Evolutionary conservation across 208 protist genomes (phyloP).

Genomic region (Leptomonas seymouri): DNA sequence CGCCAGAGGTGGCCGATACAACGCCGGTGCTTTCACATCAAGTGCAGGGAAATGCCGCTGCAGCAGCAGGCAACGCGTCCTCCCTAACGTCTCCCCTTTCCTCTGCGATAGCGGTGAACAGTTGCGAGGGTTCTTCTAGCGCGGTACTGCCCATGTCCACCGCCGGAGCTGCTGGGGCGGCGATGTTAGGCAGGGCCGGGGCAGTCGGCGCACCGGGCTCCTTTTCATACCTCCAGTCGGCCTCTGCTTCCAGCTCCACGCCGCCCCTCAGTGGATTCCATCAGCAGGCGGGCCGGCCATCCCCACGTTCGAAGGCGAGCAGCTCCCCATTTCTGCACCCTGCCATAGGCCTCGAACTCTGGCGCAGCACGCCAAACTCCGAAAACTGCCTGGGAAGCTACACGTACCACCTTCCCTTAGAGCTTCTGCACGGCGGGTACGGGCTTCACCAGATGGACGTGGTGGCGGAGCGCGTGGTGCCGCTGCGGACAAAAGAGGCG

Average conservation of each 20-base stretch:
- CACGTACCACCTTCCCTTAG: slow-evolving; percentile 39
- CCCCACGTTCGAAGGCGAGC: not conserved
- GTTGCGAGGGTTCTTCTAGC: not conserved
- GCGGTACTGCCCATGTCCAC: slow-evolving; percentile 11
- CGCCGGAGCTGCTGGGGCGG: not conserved
- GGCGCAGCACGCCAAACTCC: slow-evolving; percentile 39
- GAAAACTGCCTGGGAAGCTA: slow-evolving; percentile 52
- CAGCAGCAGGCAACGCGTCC: not conserved
- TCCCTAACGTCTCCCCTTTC: not conserved
- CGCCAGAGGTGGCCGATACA: not conserved
- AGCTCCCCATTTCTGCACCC: slow-evolving; percentile 15
- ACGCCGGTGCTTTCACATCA: not conserved
- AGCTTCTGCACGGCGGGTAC: slow-evolving; percentile 28
- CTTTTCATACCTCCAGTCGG: not conserved
- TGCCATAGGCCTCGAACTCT: slow-evolving; percentile 61
- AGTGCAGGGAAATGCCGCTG: not conserved
- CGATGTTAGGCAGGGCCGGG: no score
- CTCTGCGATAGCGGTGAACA: not conserved
- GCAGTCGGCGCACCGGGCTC: not conserved
- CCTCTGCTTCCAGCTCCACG: not conserved
- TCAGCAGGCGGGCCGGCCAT: not conserved
- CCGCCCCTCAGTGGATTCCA: not conserved
- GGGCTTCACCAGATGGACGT: slow-evolving; percentile 14
- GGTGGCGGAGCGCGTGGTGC: slow-evolving; percentile 25
- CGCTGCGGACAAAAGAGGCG: slow-evolving; percentile 22